Conservation (phyloP, 2,329 filamentous ascomycete genomes). For the Elsinoe ampelina region DNA sequence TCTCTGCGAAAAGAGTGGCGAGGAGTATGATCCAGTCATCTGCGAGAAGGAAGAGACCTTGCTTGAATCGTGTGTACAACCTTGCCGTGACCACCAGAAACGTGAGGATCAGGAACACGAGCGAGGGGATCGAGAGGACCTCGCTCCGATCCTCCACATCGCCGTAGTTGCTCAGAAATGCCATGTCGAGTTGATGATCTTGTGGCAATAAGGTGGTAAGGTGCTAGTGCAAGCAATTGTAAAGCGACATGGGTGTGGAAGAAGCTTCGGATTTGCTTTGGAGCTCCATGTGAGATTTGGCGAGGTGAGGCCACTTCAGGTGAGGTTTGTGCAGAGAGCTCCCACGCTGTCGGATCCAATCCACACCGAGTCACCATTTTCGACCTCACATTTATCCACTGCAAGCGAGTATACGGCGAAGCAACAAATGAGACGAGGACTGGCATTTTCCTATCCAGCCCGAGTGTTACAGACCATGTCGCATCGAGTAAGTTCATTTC, state of each 20-base stretch:
- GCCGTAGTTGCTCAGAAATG: slow-evolving; percentile 5
- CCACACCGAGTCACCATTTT: neutral
- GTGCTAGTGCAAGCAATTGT: neutral
- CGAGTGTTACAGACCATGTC: neutral
- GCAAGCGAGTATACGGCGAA: neutral
- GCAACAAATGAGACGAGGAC: slow-evolving; percentile 7
- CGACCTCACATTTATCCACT: neutral
- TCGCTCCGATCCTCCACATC: slow-evolving; percentile 2
- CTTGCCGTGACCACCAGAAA: neutral
- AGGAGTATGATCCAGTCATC: slow-evolving; percentile 13
- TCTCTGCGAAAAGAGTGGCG: slow-evolving; percentile 7
- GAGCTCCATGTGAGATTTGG: neutral
- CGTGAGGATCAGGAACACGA: slow-evolving; percentile 6
- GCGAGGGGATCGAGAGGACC: slow-evolving; percentile 8
- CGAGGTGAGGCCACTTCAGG: neutral
- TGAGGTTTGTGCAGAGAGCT: neutral
- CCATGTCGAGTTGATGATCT: neutral
- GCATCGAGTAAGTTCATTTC: neutral
- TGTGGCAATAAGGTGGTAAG: neutral
- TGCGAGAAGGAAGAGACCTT: neutral
- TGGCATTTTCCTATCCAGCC: slow-evolving; percentile 6
- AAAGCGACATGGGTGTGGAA: neutral
- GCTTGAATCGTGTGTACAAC: neutral
- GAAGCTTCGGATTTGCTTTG: slow-evolving; percentile 1
- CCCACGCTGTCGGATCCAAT: neutral